phyloP scores from a whole-genome alignment of 352 stramenopile species.

The Poterioochromonas sp. region DNA sequence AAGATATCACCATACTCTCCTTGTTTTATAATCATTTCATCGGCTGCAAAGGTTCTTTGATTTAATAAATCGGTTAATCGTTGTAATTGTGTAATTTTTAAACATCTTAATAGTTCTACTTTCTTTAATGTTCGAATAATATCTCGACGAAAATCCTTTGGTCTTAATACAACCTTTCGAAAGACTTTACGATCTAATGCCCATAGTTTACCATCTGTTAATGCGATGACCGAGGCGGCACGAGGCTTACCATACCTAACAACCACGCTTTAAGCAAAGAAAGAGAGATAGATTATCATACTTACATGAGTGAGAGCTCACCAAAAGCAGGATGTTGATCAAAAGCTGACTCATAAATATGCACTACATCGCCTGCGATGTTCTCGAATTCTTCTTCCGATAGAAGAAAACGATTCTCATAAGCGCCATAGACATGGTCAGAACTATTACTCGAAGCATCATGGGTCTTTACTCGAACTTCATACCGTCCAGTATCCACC shows the following conservation, averaged over 20 bases:
- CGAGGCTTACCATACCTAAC: conserved; percentile 65
- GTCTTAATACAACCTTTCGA: conserved; percentile 67
- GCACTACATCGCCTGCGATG: too few species aligned
- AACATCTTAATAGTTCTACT: conserved; percentile 75
- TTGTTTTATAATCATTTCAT: conserved; percentile 81
- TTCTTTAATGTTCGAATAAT: conserved; percentile 77
- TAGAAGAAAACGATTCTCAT: too few species aligned
- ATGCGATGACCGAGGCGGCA: conserved; percentile 74
- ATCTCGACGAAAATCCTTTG: conserved; percentile 58
- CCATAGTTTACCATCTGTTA: conserved; percentile 73
- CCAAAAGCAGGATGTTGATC: conserved; percentile 75
- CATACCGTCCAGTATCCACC: conserved; percentile 33
- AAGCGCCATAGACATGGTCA: too few species aligned
- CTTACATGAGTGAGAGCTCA: conserved; percentile 83
- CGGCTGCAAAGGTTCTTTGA: conserved; percentile 69
- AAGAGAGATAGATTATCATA: too few species aligned
- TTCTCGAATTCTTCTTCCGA: too few species aligned
- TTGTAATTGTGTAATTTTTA: conserved; percentile 75
- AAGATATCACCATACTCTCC: conserved; percentile 55
- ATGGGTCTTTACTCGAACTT: too few species aligned
- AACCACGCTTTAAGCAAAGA: too few species aligned
- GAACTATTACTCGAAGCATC: too few species aligned
- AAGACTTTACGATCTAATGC: conserved; percentile 81
- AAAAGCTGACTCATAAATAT: conserved; percentile 54
- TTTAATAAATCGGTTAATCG: conserved; percentile 73